Conservation (phyloP, 345 rosid genomes). For the Hibiscus syriacus region DNA sequence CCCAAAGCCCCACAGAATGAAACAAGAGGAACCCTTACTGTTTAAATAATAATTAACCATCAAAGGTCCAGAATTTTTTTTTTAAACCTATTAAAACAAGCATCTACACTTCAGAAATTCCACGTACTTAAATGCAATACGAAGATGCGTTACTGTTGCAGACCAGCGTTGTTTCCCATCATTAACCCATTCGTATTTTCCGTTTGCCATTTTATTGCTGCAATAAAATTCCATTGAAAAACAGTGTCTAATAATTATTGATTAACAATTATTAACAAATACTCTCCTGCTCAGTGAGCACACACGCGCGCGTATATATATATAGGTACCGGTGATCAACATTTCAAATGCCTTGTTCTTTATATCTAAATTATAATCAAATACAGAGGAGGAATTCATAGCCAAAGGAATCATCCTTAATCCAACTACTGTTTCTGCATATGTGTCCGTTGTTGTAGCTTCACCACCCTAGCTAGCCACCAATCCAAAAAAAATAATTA, state of each 20-base stretch:
- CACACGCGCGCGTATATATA: no score
- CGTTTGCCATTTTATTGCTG: no score
- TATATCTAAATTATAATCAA: neutral
- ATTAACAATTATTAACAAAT: no score
- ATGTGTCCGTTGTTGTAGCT: neutral
- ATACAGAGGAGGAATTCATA: neutral
- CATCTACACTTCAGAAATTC: neutral
- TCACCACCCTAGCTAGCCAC: neutral
- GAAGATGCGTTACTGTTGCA: no score
- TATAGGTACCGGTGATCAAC: no score
- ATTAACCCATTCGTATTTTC: no score
- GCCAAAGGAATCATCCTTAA: neutral
- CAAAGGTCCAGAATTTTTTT: neutral
- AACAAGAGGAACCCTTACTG: conserved; percentile 19
- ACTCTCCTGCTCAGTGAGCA: no score
- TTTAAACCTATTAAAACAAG: neutral
- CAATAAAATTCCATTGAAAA: no score
- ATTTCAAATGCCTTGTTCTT: neutral
- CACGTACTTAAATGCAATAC: neutral
- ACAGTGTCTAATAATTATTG: no score
- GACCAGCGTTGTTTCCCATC: no score
- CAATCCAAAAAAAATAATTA: neutral
- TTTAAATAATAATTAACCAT: neutral
- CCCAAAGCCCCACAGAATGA: conserved; percentile 16
- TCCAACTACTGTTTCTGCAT: neutral